Base-by-base conservation (phyloP, 2,329 filamentous ascomycete species). In the Penicillium sclerotigenum region DNA sequence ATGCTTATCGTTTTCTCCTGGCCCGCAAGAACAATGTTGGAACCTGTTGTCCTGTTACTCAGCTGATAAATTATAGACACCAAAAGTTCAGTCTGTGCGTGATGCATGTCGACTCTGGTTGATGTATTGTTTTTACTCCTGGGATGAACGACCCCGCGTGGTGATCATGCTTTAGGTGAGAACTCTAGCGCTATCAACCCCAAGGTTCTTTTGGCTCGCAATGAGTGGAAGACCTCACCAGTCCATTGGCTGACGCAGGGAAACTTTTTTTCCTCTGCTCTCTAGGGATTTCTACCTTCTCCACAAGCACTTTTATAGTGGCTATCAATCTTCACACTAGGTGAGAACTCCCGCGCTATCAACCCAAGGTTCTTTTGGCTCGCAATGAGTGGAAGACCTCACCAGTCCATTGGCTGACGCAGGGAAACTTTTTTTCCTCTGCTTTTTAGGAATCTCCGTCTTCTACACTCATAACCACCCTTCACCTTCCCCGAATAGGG, bases 301-400 rank as follows among this genome's bases (percentile, higher is more conserved):
- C 36, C 11, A 31, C 13, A 2, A 31, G 3, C 1, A 31, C 29
- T 22, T 18, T 3, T 10, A 13, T n/a, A 11, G 5, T 9, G 18
- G 36, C 18, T 4, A 29, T 51, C 38, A 7, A 36, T n/a, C 26
- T 28, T n/a, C 2, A 34, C 11, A 41, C 7, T 33, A 47, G 42
- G 42, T 53, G 41, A 54, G 43, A 54, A 42, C 43, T 54, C 52
- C 7, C 36, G 43, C 51, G 28, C 9, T 10, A 46, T 16, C 26
- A n/a, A 22, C 18, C 29, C 13, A 6, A 0, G 14, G 29, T 26
- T 14, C 33, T 33, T 46, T 49, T 49, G 34, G 18, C n/a, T 40
- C 36, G 33, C 31, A n/a, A 14, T 4, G 46, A 48, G 33, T 48
- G 34, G 36, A 40, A 49, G 36, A 49, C 36, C 47, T 49, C 37